Percentiles rank a stretch among this genome's conserved stretches.
These are phyloP conservation scores for Cantharellus anzutake DNA, from an alignment of 768 basidiomycete genomes.

Conservation along the genomic window DNA sequence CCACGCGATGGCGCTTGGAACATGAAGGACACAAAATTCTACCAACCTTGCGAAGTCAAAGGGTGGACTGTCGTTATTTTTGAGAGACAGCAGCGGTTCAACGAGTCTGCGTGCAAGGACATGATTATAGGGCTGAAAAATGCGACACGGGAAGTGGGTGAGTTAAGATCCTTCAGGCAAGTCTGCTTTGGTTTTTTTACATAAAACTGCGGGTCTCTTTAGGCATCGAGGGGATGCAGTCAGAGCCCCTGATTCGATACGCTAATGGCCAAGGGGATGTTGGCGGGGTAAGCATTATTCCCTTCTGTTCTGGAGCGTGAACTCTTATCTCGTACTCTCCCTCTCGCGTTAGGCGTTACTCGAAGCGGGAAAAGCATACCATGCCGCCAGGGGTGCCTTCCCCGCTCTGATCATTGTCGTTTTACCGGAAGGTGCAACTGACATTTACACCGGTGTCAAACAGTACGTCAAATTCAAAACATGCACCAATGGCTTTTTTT, in stretches of 20 bases:
- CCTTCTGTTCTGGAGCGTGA: background rate
- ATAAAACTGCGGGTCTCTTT: background rate
- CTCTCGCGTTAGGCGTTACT: slow-evolving; percentile 25
- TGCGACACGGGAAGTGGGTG: slow-evolving; percentile 39
- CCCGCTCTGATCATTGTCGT: slow-evolving; percentile 48
- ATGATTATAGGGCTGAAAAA: slow-evolving; percentile 35
- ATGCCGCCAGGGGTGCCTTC: slow-evolving; percentile 19
- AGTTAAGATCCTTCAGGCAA: slow-evolving; percentile 12
- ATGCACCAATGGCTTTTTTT: background rate
- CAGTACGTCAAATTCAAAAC: slow-evolving; percentile 28
- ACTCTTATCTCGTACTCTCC: background rate
- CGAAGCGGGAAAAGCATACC: slow-evolving; percentile 30
- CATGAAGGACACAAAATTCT: slow-evolving; percentile 39
- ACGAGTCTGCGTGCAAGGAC: slow-evolving; percentile 26
- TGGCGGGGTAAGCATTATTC: slow-evolving; percentile 19
- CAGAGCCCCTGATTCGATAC: slow-evolving; percentile 29
- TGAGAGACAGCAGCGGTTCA: slow-evolving; percentile 41
- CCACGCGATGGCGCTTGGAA: slow-evolving; percentile 63
- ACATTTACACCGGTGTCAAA: slow-evolving; percentile 61
- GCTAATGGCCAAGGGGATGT: slow-evolving; percentile 40
- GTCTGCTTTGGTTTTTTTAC: background rate
- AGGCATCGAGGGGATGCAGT: slow-evolving; percentile 26
- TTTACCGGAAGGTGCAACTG: slow-evolving; percentile 54
- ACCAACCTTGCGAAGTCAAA: slow-evolving; percentile 30
- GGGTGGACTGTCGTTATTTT: slow-evolving; percentile 47